Percentiles rank a stretch among this genome's conserved stretches.
phyloP scores from a whole-genome alignment of 495 filamentous ascomycete species.

The Peziza echinospora region DNA sequence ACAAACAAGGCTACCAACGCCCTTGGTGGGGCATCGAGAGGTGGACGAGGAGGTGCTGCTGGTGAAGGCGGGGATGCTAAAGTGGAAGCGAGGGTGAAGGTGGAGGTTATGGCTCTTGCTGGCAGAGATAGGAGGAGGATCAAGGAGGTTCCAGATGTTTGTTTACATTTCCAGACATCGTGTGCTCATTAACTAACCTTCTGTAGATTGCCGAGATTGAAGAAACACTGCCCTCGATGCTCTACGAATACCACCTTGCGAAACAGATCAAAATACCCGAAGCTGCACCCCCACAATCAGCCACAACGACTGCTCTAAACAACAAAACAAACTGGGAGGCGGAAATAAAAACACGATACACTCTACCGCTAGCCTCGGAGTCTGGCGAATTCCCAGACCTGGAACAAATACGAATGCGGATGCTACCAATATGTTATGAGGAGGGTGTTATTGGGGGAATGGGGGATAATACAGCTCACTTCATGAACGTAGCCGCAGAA shows the following conservation, averaged over 20 bases:
- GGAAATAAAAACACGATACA: conserved; percentile 82
- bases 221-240: conserved; percentile 38
- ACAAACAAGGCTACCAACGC: conserved; percentile 46
- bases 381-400: conserved; percentile 82
- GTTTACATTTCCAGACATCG: conserved; percentile 1
- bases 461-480: conserved; percentile 48
- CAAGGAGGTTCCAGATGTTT: conserved; percentile 39
- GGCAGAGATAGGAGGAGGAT: conserved; percentile 66
- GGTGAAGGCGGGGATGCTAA: conserved; percentile 54
- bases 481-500: conserved; percentile 78
- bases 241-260: conserved; percentile 46
- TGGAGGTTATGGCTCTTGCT: conserved; percentile 81
- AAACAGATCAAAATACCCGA: conserved; percentile 45
- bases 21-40: conserved; percentile 24
- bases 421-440: conserved; percentile 90
- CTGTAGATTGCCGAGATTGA: conserved; percentile 33
- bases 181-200: background rate
- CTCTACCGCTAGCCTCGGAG: conserved; percentile 65
- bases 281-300: conserved; percentile 49
- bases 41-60: conserved; percentile 52
- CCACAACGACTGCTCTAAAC: conserved; percentile 18
- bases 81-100: conserved; percentile 62
- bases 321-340: conserved; percentile 49
- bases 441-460: conserved; percentile 60
- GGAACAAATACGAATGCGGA: conserved; percentile 55